Base-by-base conservation (phyloP, 371 early-diverging fungal genomes). In the Actinomortierella ambigua region DNA sequence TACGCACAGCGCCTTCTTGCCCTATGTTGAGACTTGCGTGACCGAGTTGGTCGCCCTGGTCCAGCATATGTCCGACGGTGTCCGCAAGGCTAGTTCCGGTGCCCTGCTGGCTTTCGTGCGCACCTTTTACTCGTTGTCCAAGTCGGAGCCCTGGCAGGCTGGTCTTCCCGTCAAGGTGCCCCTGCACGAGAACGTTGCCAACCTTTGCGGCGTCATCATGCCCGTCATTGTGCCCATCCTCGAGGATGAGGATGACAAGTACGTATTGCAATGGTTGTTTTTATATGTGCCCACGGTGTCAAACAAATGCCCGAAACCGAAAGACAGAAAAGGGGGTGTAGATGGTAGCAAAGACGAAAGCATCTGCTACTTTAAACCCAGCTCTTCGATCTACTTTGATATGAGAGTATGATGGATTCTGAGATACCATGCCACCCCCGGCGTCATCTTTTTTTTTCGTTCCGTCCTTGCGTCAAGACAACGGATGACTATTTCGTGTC, bases 241-340 rank as follows among this genome's bases (percentile, higher is more conserved):
- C 87, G 81, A 82, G 27, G 92, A 93, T 1, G 97, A 96, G 68
- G 92, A 92, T 57, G 91, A 93, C 56, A 85, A 87, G 81, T 82
- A 69, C 49, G 79, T 65, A 11, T 14, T 6, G 3, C 1, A 20
- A 22, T 8, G 51, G 42, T 52, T 41, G 15, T 43, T 49, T 53
- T 8, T 42, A 20, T 39, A n/a, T 17, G 39, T 53, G 49, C 43
- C 34, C 7, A 42, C 8, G 27, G 41, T 24, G 34, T 6, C 34
- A 4, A 34, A 34, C 34, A 34, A 34, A 34, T 4, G 34, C 4
- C 4, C 11, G 7, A 34, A 11, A 34, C 34, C 11, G n/a, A n/a
- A n/a, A n/a, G n/a, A n/a, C n/a, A n/a, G n/a, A n/a, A n/a, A n/a
- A n/a, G n/a, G n/a, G n/a, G n/a, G n/a, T n/a, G n/a, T n/a, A n/a